Evolutionary conservation across 495 filamentous ascomycete species (phyloP).

Genomic region (Venustampulla echinocandica): DNA sequence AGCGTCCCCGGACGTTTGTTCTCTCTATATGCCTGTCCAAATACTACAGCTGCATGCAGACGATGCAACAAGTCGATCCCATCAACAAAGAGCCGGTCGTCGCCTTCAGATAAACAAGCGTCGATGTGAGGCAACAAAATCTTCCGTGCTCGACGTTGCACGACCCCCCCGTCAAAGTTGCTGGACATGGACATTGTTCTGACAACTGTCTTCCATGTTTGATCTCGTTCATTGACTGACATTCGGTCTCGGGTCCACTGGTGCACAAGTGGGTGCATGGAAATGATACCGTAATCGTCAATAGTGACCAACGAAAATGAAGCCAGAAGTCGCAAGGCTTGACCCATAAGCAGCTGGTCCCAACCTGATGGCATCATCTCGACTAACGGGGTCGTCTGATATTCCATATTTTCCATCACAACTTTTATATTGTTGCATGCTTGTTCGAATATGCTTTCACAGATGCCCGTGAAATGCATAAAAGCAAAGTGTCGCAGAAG

Average conservation of each 20-base stretch:
- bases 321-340: conserved; percentile 18
- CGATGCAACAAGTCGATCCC: background rate
- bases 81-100: background rate
- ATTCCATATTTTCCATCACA: background rate
- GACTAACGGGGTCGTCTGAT: conserved; percentile 6
- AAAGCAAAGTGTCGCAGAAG: conserved; percentile 28
- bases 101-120: conserved; percentile 14
- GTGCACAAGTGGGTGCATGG: conserved; percentile 31
- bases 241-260: conserved; percentile 27
- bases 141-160: conserved; percentile 13
- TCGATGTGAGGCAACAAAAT: conserved; percentile 22
- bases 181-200: background rate
- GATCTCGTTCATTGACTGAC: conserved; percentile 12
- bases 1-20: background rate
- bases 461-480: conserved; percentile 28
- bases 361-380: conserved; percentile 13
- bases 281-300: conserved; percentile 16
- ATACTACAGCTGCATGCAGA: background rate
- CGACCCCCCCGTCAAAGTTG: conserved; percentile 9
- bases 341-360: conserved; percentile 12
- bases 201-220: conserved; percentile 19
- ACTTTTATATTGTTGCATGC: conserved; percentile 3
- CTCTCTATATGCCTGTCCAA: background rate
- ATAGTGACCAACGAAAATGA: conserved; percentile 22
- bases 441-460: conserved; percentile 11